Evolutionary conservation across 208 protist genomes (phyloP), one percentile per base, ranked within the genome.

Genomic region (Wallacemonas sp.): DNA sequence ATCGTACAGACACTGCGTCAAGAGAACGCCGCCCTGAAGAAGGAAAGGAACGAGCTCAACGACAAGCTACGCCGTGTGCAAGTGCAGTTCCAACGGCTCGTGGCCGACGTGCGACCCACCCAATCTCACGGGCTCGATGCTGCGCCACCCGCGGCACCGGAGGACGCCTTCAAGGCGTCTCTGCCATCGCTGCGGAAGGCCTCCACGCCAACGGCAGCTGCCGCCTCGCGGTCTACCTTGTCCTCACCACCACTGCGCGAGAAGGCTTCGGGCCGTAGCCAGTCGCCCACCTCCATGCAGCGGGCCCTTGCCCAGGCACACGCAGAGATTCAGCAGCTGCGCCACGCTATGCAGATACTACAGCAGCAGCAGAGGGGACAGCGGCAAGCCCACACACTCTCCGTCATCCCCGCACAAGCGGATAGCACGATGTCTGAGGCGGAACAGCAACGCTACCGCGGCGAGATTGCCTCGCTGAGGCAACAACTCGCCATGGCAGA

Each of bases 41-140:
- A 62, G 12, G 71, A 90, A 45, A 63, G 73, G 19, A 79, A 76
- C 26, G 78, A 88, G 15, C 52, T 83, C 30, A 64, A 78, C 44
- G 83, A 87, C 8, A 93, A 92, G 67, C 73, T 93, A 6, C 82
- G 71, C 27, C 54, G 73, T 6, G 66, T 91, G 48, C 78, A 87
- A 61, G 83, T 81, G 27, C 83, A 95, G 72, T 95, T 93, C 53
- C 80, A 78, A 8, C 76, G 77, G 36, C 64, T 95, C n/a, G 70
- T 53, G n/a, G 68, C 66, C 4, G 87, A 95, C 58, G 72, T 85
- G 70, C 57, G 68, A 9, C 75, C 33, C 33, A 38, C 42, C 5
- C 57, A 61, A 37, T 46, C 58, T n/a, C 37, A 39, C 12, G 32
- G 30, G 53, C 19, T 17, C 5, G 13, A 57, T 32, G 8, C 6